Evolutionary conservation across 306 rosid genomes (phyloP).

Genomic region (Hippophae tibetana): DNA sequence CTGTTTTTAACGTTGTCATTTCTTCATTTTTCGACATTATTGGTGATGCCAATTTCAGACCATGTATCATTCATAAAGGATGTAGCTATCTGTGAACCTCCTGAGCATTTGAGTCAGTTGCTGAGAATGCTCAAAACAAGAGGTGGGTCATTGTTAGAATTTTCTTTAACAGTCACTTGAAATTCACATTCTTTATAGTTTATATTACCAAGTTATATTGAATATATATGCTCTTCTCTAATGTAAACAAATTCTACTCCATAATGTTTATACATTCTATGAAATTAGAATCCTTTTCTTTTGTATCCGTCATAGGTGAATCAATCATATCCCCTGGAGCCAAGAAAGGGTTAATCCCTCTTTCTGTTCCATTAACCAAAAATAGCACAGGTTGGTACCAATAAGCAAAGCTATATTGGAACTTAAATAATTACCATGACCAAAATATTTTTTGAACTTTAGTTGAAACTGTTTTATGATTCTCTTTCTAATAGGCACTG

Average conservation of each 20-base stretch:
- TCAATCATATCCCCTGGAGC: conserved; percentile 76
- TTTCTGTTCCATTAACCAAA: conserved; percentile 67
- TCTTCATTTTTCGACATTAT: neutral
- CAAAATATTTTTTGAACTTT: conserved; percentile 4
- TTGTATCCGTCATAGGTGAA: conserved; percentile 48
- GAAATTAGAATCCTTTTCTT: neutral
- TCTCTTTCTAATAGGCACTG: conserved; percentile 38
- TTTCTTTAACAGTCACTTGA: neutral
- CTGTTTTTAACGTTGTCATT: neutral
- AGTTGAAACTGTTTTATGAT: conserved; percentile 14
- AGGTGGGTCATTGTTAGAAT: conserved; percentile 40
- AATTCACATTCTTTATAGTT: neutral
- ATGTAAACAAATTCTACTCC: neutral
- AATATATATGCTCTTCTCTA: too few relatives aligned
- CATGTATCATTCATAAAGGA: conserved; percentile 78
- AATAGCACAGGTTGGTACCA: conserved; percentile 10
- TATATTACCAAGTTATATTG: neutral
- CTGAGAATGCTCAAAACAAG: conserved; percentile 53
- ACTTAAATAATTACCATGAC: too few relatives aligned
- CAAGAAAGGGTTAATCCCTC: conserved; percentile 69
- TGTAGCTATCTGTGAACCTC: conserved; percentile 65
- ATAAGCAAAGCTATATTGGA: too few relatives aligned
- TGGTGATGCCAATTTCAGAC: conserved; percentile 32
- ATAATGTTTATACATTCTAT: neutral
- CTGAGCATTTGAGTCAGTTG: conserved; percentile 62